Conservation (phyloP, 345 rosid genomes). For the Gossypium longicalyx region DNA sequence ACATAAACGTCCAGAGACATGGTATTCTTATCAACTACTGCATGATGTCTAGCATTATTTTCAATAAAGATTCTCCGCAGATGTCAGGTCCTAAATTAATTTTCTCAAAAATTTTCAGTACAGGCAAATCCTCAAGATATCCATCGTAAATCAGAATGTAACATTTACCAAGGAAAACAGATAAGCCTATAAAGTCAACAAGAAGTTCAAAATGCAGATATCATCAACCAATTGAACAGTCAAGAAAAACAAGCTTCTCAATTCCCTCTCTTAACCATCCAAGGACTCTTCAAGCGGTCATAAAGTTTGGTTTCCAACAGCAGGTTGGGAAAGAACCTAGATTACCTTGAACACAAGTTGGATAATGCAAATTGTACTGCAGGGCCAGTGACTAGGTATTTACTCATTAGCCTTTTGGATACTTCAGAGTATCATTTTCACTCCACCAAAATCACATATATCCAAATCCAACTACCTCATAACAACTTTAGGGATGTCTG, state of each 20-base stretch:
- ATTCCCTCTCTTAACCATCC: background rate
- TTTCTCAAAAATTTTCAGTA: background rate
- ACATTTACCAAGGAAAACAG: background rate
- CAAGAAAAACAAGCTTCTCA: background rate
- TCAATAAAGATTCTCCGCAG: background rate
- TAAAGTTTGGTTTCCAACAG: background rate
- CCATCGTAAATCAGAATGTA: background rate
- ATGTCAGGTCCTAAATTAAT: background rate
- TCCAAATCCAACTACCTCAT: background rate
- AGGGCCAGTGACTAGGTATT: background rate
- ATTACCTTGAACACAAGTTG: background rate
- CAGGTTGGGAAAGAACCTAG: background rate
- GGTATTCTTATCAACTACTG: background rate
- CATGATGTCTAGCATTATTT: background rate
- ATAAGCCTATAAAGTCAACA: background rate
- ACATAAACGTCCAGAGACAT: slow-evolving; percentile 12
- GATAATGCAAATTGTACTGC: background rate
- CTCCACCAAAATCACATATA: slow-evolving; percentile 1
- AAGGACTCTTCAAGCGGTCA: background rate
- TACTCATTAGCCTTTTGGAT: slow-evolving; percentile 3
- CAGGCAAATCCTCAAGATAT: background rate
- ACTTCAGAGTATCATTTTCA: background rate
- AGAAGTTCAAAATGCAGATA: background rate
- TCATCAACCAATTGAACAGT: background rate
- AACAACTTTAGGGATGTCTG: background rate